Evolutionary conservation across 768 basidiomycete genomes (phyloP), one percentile per base, ranked within the genome.

Genomic region (Lentinula raphanica): DNA sequence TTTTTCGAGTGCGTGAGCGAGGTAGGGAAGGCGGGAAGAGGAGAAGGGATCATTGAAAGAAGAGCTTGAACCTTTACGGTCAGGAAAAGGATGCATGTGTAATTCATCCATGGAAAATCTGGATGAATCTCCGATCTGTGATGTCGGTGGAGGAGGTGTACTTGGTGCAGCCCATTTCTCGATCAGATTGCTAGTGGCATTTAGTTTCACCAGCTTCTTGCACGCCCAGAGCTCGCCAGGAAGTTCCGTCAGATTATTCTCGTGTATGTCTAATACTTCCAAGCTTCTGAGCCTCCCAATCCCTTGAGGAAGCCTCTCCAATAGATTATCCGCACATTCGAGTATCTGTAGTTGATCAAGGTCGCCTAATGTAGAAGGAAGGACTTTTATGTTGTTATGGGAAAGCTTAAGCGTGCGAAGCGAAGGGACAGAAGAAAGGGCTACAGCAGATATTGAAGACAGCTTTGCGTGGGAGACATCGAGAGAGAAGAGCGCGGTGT

Each of bases 391-490:
- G 35, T 87, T 80, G 71, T 98, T 98, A 74, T 92, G 85, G 68
- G 95, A 87, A 55, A 99, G 77, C 58, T 83, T 83, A 40, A 98
- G 79, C 2, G 75, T 73, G 42, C 81, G 79, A 39, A 99, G 84
- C 15, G 85, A 84, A 21, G 83, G 76, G 19, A 98, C 80, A 53
- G 89, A 87, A 3, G 81, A 78, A 27, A 97, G 78, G 2, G 87
- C 82, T 36, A 81, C 73, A 58, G 91, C 86, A 58, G 93, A 88
- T 4, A 98, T 76, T 1, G 87, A 84, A 2, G 92, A 91, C 2
- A 98, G 81, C 68, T 96, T 96, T 49, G 89, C 87, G 62, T 92
- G 80, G 2, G 94, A 94, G 50, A 98, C 78, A 65, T 98, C 89
- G 27, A 99, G 82, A 19, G 80, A 78, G 2, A 87, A 90, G 32